phyloP scores from a whole-genome alignment of 2,329 filamentous ascomycete species.

The Trichoderma sp. region DNA sequence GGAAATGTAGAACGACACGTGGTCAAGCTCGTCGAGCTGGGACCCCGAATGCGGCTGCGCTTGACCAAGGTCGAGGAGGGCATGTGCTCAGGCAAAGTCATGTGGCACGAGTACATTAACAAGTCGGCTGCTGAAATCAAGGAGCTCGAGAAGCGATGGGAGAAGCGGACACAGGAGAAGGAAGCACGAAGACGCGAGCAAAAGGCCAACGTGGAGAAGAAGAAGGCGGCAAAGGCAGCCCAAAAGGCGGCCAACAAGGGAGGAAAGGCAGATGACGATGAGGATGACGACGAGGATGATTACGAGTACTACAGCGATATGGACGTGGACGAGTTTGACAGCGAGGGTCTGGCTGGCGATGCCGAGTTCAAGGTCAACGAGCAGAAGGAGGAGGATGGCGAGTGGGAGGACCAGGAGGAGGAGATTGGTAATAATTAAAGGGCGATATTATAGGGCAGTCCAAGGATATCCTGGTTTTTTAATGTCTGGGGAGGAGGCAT shows the following conservation, averaged over 20 bases:
- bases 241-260: constrained; percentile 45
- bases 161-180: constrained; percentile 76
- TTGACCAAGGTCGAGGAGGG: constrained; percentile 97
- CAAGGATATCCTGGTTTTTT: constrained; percentile 6
- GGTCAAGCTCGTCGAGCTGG: constrained; percentile 89
- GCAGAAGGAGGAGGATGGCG: constrained; percentile 55
- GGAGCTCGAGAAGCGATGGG: constrained; percentile 82
- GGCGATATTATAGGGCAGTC: neutral
- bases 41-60: constrained; percentile 84
- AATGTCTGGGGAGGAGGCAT: constrained; percentile 1
- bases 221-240: constrained; percentile 59
- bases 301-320: constrained; percentile 51
- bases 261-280: constrained; percentile 43
- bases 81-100: constrained; percentile 82
- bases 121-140: constrained; percentile 80
- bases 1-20: constrained; percentile 77
- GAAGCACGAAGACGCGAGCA: constrained; percentile 80
- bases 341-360: constrained; percentile 55
- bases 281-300: constrained; percentile 47
- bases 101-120: constrained; percentile 96
- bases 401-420: constrained; percentile 27
- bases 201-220: constrained; percentile 87
- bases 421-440: constrained; percentile 25
- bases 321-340: constrained; percentile 56
- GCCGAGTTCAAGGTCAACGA: constrained; percentile 55